Base-by-base conservation (phyloP, 176 grass and related monocot species). In the Carex scoparia region DNA sequence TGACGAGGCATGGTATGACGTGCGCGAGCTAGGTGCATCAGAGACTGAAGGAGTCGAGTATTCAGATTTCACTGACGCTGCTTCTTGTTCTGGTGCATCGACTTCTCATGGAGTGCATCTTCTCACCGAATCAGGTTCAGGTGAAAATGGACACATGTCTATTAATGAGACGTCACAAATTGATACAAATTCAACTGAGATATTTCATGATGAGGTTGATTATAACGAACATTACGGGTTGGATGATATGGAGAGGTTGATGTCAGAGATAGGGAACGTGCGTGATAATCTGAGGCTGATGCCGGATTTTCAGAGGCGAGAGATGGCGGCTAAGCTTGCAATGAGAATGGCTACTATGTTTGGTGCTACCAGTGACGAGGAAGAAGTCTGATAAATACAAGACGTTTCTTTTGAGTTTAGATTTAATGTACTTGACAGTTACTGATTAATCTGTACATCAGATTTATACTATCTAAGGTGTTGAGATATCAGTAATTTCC, bases 301-400 rank as follows among this genome's bases (percentile, higher is more conserved):
- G 89, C 93, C 93, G 42, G 93, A 99, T 84, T 95, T 95, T 80
- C 91, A 94, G 66, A 94, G 96, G 85, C 91, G 87, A 84, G 90
- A 99, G 81, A 95, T 94, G 91, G 91, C 93, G 79, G 90, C 96
- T 0, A 94, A 94, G 55, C 69, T 92, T 85, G 93, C 93, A 11
- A 94, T 94, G 89, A 94, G 90, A 88, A 99, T 95, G 96, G 96
- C 96, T 35, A 19, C 87, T 65, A 94, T 94, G 93, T 99, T 95
- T 88, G 90, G 87, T 85, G 90, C 76, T 71, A 88, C 10, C 66
- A 84, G 84, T 9, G 95, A 98, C 3, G 88, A 95, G 58, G 93
- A 93, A 83, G 91, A 93, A 83, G 28, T 51, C 61, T 68, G 62
- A 83, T 83, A 15, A 51, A 30, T 83, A 53, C 18, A 55, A 51